These are phyloP conservation scores for Lentinula novae-zelandiae DNA, from an alignment of 1,284 basidiomycete genomes.

Conservation along the genomic window DNA sequence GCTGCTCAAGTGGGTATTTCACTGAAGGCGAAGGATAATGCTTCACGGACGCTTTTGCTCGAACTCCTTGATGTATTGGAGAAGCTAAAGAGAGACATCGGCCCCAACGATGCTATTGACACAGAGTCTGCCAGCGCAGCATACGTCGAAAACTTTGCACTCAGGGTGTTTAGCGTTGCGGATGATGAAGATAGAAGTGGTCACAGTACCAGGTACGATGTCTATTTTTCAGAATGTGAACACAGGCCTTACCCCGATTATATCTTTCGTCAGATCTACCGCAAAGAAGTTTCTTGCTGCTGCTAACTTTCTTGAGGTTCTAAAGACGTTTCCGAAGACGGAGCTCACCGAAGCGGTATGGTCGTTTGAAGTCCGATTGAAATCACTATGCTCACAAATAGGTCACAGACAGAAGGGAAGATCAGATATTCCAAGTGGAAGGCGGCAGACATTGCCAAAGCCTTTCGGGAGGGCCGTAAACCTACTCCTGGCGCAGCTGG, in stretches of 20 bases:
- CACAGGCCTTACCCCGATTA: conserved; percentile 1
- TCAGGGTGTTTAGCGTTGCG: conserved; percentile 84
- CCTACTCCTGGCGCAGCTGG: conserved; percentile 65
- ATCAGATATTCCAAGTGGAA: conserved; percentile 92
- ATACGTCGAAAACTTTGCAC: conserved; percentile 92
- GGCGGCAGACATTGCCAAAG: conserved; percentile 85
- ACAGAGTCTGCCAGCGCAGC: conserved; percentile 81
- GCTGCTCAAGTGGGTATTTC: conserved; percentile 86
- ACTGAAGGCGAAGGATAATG: conserved; percentile 53
- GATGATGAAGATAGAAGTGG: conserved; percentile 88
- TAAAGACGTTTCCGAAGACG: conserved; percentile 68
- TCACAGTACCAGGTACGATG: conserved; percentile 62
- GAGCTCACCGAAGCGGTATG: conserved; percentile 47
- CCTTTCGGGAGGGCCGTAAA: conserved; percentile 80
- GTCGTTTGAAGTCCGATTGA: conserved; percentile 8
- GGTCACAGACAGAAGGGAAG: conserved; percentile 65
- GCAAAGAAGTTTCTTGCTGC: conserved; percentile 89
- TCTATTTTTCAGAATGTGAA: background rate
- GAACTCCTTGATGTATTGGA: conserved; percentile 80
- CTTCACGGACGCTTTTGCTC: conserved; percentile 70
- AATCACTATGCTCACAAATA: background rate
- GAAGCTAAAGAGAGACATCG: conserved; percentile 73
- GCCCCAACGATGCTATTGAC: conserved; percentile 78
- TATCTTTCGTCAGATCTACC: conserved; percentile 52
- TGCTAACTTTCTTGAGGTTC: conserved; percentile 81